Base-by-base conservation (phyloP, 1,284 basidiomycete species). In the Naganishia sp. region DNA sequence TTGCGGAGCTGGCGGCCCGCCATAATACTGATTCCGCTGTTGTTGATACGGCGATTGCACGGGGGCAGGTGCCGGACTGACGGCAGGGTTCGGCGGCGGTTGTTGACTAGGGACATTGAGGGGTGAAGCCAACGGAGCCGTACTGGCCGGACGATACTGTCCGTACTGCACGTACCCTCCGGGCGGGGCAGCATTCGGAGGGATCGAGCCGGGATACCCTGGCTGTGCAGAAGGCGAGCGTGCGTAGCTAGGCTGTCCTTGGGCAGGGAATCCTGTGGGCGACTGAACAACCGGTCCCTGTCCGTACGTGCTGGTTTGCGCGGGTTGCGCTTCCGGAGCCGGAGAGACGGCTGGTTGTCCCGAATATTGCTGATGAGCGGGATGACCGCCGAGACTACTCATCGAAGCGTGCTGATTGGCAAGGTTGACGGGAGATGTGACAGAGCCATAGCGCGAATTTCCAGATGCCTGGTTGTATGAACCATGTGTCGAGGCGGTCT, bases 121-220 rank as follows among this genome's bases (percentile, higher is more conserved):
- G 44, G 44, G 66, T 48, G 49, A 61, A 36, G 68, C 65, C 25
- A 61, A 60, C 6, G 56, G 65, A 2, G 60, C 69, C 57, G 46
- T 46, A 43, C 53, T 66, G 68, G 65, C 25, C 15, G 31, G 66
- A 36, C 55, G 69, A 54, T 31, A 70, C 68, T 49, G 68, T 56
- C 44, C 69, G 55, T 50, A 70, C 66, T 54, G 52, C 36, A 23
- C 67, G 70, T 61, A 59, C 13, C 54, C 54, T 33, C 50, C 2
- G 43, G 2, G 3, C 16, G 33, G 6, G 33, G 68, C 76, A 77
- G 33, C 71, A 66, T 42, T 68, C 43, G 57, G 33, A 21, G 68
- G 55, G 31, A 21, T 44, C 31, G 54, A 7, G 11, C 28, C 55
- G 42, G 49, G 48, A 48, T 53, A 54, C 15, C 42, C 46, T 43